Conservation (phyloP, 805 yeast genomes). For the Ogataea wickerhamii region DNA sequence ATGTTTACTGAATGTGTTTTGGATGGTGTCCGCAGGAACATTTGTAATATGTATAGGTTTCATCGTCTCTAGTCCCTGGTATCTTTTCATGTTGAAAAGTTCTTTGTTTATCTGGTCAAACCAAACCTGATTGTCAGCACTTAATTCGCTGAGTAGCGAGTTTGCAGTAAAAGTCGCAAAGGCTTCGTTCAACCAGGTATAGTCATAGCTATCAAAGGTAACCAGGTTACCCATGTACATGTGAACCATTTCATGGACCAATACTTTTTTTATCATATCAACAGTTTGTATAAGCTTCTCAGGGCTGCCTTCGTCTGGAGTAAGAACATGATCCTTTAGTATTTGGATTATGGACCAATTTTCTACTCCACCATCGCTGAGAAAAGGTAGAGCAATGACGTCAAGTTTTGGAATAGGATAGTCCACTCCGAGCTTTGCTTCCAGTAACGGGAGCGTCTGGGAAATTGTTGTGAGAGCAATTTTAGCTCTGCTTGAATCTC, state of each 20-base stretch:
- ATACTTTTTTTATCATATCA: slow-evolving; percentile 44
- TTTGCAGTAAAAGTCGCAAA: slow-evolving; percentile 72
- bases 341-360: slow-evolving; percentile 69
- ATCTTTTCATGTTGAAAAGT: slow-evolving; percentile 29
- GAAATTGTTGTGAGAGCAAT: slow-evolving; percentile 49
- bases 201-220: slow-evolving; percentile 63
- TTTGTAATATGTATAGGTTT: slow-evolving; percentile 37
- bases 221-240: slow-evolving; percentile 76
- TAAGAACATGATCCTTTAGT: slow-evolving; percentile 46
- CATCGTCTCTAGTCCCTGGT: slow-evolving; percentile 33
- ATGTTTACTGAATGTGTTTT: slow-evolving; percentile 45
- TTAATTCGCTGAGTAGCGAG: slow-evolving; percentile 30
- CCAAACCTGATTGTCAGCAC: slow-evolving; percentile 33
- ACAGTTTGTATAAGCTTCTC: slow-evolving; percentile 16
- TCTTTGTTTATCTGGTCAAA: slow-evolving; percentile 27
- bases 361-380: slow-evolving; percentile 79
- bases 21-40: slow-evolving; percentile 36
- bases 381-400: slow-evolving; percentile 63
- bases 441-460: slow-evolving; percentile 46
- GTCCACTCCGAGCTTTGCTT: slow-evolving; percentile 37
- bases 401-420: slow-evolving; percentile 68
- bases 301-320: slow-evolving; percentile 31
- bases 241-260: slow-evolving; percentile 73
- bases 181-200: slow-evolving; percentile 72
- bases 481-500: slow-evolving; percentile 44